Evolutionary conservation across 306 rosid species (phyloP).

Genomic region (Cicer arietinum): DNA sequence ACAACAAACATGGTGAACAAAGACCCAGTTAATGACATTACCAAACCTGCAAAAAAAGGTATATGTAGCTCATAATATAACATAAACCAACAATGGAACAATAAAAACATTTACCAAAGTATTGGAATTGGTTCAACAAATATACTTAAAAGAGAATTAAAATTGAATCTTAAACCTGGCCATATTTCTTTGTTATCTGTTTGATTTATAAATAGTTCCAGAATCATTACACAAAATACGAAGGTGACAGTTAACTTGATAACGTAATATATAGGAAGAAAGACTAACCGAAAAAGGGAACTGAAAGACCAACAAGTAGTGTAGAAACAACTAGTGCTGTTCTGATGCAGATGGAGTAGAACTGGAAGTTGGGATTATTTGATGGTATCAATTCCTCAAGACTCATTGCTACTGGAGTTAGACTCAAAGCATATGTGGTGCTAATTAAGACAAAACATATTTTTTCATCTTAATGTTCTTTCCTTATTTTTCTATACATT

Average conservation of each 20-base stretch:
- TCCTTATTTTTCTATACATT: no score
- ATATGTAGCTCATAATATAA: slow-evolving; percentile 5
- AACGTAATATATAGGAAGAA: neutral
- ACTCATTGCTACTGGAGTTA: slow-evolving; percentile 89
- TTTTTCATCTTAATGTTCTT: neutral
- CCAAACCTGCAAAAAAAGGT: slow-evolving; percentile 66
- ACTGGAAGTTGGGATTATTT: slow-evolving; percentile 53
- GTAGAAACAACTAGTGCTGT: slow-evolving; percentile 81
- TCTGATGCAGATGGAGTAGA: slow-evolving; percentile 68
- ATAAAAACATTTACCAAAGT: no score
- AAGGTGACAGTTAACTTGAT: no score
- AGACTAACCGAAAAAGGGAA: slow-evolving; percentile 86
- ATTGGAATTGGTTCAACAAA: no score
- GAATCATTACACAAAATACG: neutral
- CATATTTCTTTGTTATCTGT: neutral
- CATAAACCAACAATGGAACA: no score
- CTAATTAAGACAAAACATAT: slow-evolving; percentile 56
- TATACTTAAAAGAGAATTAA: neutral
- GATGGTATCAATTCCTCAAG: slow-evolving; percentile 87
- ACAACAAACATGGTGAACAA: slow-evolving; percentile 93
- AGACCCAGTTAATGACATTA: slow-evolving; percentile 90
- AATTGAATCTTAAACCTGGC: neutral
- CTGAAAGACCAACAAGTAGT: slow-evolving; percentile 68
- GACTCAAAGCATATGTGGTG: slow-evolving; percentile 81
- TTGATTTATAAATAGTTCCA: no score